phyloP scores from a whole-genome alignment of 1,284 basidiomycete genomes.

The Irpex lacteus region DNA sequence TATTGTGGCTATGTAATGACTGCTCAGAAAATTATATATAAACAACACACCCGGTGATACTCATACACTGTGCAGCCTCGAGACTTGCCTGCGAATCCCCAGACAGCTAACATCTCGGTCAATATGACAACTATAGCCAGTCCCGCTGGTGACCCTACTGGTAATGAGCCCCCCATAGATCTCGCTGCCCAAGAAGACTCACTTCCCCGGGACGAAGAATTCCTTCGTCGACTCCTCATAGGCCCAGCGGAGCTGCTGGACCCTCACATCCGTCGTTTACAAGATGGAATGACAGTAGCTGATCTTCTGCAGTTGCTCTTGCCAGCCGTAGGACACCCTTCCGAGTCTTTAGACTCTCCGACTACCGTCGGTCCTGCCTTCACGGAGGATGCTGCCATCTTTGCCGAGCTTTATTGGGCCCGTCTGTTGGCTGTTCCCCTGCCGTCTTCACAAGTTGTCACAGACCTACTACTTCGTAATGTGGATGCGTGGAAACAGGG shows the following conservation, averaged over 20 bases:
- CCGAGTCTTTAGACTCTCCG: not conserved
- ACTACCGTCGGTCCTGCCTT: not conserved
- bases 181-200: not conserved
- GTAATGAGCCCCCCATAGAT: not conserved
- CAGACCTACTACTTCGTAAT: not conserved
- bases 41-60: too few species aligned
- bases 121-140: too few species aligned
- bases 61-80: too few species aligned
- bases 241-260: not conserved
- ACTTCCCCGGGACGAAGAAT: not conserved
- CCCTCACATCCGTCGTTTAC: not conserved
- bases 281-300: not conserved
- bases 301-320: not conserved
- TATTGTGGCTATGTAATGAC: too few species aligned
- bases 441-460: not conserved
- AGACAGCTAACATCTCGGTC: too few species aligned
- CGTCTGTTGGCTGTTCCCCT: not conserved
- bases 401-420: not conserved
- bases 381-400: not conserved
- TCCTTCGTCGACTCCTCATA: not conserved
- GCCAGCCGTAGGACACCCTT: not conserved
- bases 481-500: not conserved
- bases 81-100: too few species aligned
- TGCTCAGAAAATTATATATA: too few species aligned
- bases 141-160: too few species aligned